Evolutionary conservation across 352 stramenopile species (phyloP).

Genomic region (Pythium grandisporangium): DNA sequence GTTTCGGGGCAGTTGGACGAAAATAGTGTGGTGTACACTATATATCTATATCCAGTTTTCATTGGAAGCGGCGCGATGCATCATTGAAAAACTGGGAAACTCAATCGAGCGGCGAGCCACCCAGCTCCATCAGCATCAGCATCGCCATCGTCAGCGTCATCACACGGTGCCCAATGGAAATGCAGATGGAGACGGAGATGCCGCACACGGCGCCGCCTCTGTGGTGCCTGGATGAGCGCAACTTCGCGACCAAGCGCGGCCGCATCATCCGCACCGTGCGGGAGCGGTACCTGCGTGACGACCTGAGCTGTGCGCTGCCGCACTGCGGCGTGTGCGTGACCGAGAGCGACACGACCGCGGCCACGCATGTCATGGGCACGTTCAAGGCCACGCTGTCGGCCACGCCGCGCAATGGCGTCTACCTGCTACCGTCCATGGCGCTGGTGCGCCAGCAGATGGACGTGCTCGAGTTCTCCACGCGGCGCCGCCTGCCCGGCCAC

Average conservation of each 20-base stretch:
- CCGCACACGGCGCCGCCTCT: constrained; percentile 26
- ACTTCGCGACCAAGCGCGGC: constrained; percentile 73
- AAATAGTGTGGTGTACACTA: no score
- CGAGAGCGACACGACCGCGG: constrained; percentile 41
- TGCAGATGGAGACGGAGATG: constrained; percentile 1
- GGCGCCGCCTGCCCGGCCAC: constrained; percentile 31
- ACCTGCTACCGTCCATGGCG: constrained; percentile 87
- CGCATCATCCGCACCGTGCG: constrained; percentile 69
- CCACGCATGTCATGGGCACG: constrained; percentile 40
- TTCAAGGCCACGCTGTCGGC: constrained; percentile 55
- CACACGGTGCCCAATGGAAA: no score
- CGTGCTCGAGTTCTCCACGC: constrained; percentile 76
- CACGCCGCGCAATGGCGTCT: constrained; percentile 31
- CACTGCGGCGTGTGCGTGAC: constrained; percentile 47
- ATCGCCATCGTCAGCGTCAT: background rate
- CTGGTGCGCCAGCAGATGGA: constrained; percentile 88
- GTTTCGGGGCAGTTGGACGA: no score
- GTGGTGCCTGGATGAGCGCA: constrained; percentile 69
- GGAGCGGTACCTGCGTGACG: constrained; percentile 86
- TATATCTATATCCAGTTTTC: no score
- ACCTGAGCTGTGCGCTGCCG: constrained; percentile 71
- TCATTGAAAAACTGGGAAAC: constrained; percentile 2
- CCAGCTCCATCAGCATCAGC: constrained; percentile 1
- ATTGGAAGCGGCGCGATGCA: no score
- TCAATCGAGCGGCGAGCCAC: background rate